phyloP scores from a whole-genome alignment of 1,139 yeast genomes.

The Kodamaea suecica region DNA sequence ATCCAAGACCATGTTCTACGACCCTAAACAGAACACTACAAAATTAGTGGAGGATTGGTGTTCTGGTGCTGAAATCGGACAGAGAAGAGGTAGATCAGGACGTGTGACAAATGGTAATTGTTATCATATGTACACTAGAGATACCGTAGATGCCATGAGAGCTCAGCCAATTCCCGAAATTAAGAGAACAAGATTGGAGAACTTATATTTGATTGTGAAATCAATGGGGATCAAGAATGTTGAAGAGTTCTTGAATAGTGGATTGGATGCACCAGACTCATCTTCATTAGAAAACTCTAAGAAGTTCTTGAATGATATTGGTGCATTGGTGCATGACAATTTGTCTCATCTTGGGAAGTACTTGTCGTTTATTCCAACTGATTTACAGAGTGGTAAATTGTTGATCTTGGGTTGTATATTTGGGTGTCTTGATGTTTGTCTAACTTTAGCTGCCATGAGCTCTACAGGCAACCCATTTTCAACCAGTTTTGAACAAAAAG shows the following conservation, averaged over 20 bases:
- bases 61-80: constrained; percentile 87
- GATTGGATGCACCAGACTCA: constrained; percentile 76
- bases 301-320: constrained; percentile 60
- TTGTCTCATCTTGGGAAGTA: constrained; percentile 81
- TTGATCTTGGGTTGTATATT: constrained; percentile 76
- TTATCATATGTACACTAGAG: constrained; percentile 71
- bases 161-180: constrained; percentile 86
- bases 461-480: constrained; percentile 74
- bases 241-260: constrained; percentile 62
- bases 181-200: constrained; percentile 76
- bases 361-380: constrained; percentile 80
- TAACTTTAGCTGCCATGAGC: constrained; percentile 71
- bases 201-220: constrained; percentile 76
- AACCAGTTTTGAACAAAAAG: constrained; percentile 61
- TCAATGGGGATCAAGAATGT: constrained; percentile 84
- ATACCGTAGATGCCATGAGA: constrained; percentile 58
- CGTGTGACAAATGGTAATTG: constrained; percentile 84
- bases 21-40: constrained; percentile 63
- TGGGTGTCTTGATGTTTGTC: constrained; percentile 75
- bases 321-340: constrained; percentile 59
- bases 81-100: constrained; percentile 98
- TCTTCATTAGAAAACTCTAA: constrained; percentile 62
- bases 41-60: constrained; percentile 80
- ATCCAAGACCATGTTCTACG: constrained; percentile 74
- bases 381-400: constrained; percentile 79